A percentile compares a stretch with the other conserved stretches of the same genome.
Conservation (phyloP, 1,139 yeast species). For the Zygoascus sp. region DNA sequence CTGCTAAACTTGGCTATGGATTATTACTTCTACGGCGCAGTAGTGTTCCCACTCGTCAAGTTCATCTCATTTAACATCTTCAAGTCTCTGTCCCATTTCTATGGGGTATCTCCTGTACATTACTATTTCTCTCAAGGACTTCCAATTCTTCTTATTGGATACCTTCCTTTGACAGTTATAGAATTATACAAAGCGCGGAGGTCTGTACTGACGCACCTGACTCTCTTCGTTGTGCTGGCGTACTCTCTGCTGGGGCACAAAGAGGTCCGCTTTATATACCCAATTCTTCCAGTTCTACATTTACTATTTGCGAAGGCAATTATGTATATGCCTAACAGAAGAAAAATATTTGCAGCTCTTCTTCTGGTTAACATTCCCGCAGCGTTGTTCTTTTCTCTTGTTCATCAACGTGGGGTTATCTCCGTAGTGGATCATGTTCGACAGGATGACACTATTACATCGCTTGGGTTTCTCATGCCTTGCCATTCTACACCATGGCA, state of each 20-base stretch:
- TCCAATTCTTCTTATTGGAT: conserved; percentile 67
- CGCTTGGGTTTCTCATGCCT: conserved; percentile 82
- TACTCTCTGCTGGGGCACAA: conserved; percentile 76
- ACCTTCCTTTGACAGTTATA: conserved; percentile 53
- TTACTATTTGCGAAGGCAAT: conserved; percentile 23
- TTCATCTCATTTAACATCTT: conserved; percentile 75
- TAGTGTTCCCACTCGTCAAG: conserved; percentile 59
- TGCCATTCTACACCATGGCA: conserved; percentile 99
- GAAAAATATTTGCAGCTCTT: conserved; percentile 22
- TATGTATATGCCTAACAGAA: conserved; percentile 1
- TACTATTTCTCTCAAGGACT: conserved; percentile 80
- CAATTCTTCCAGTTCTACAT: conserved; percentile 71
- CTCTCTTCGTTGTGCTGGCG: conserved; percentile 42
- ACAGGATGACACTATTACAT: conserved; percentile 39
- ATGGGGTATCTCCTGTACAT: conserved; percentile 82
- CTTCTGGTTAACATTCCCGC: conserved; percentile 43
- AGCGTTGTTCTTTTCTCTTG: conserved; percentile 51
- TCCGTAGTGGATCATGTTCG: conserved; percentile 57
- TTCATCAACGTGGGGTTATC: conserved; percentile 84
- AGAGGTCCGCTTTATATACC: conserved; percentile 87
- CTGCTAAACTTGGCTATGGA: conserved; percentile 47
- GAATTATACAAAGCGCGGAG: conserved; percentile 37
- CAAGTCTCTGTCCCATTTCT: conserved; percentile 69
- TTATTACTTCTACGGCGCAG: conserved; percentile 52
- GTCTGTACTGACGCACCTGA: conserved; percentile 28